Conservation (phyloP, 805 yeast genomes). For the Helenozyma rhizophorensis region DNA sequence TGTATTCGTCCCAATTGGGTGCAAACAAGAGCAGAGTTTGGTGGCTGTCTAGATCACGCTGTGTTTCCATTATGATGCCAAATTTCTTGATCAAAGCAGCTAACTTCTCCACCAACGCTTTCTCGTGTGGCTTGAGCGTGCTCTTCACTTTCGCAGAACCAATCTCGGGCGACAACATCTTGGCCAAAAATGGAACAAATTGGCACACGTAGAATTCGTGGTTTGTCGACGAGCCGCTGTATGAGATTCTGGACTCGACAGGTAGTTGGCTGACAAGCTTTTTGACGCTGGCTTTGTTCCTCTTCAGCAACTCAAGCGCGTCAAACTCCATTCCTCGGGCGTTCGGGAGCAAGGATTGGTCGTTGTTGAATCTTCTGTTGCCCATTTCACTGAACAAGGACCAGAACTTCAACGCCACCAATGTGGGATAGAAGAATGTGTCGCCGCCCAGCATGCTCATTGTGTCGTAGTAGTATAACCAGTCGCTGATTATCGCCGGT, state of each 20-base stretch:
- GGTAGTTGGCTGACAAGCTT: slow-evolving; percentile 28
- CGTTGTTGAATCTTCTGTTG: slow-evolving; percentile 15
- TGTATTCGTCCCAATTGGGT: slow-evolving; percentile 35
- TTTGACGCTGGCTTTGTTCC: slow-evolving; percentile 29
- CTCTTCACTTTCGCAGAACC: slow-evolving; percentile 19
- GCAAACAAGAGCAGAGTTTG: slow-evolving; percentile 22
- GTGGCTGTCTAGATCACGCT: slow-evolving; percentile 31
- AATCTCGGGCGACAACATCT: slow-evolving; percentile 28
- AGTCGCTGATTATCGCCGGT: slow-evolving; percentile 63
- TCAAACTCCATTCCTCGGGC: slow-evolving; percentile 33
- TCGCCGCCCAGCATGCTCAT: slow-evolving; percentile 28
- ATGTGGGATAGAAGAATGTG: slow-evolving; percentile 49
- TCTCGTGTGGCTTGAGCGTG: slow-evolving; percentile 26
- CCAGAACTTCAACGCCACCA: slow-evolving; percentile 60
- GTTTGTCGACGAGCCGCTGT: slow-evolving; percentile 23
- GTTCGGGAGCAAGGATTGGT: slow-evolving; percentile 26
- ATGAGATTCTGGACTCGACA: slow-evolving; percentile 20
- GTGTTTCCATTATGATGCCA: slow-evolving; percentile 36
- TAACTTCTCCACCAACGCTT: slow-evolving; percentile 29
- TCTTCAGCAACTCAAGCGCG: slow-evolving; percentile 32
- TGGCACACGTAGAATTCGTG: slow-evolving; percentile 23
- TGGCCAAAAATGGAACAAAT: slow-evolving; percentile 31
- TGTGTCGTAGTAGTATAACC: slow-evolving; percentile 72
- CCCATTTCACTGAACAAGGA: slow-evolving; percentile 60
- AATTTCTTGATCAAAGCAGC: slow-evolving; percentile 36